Conservation (phyloP, 2,329 filamentous ascomycete species). For the Ustulina deusta region DNA sequence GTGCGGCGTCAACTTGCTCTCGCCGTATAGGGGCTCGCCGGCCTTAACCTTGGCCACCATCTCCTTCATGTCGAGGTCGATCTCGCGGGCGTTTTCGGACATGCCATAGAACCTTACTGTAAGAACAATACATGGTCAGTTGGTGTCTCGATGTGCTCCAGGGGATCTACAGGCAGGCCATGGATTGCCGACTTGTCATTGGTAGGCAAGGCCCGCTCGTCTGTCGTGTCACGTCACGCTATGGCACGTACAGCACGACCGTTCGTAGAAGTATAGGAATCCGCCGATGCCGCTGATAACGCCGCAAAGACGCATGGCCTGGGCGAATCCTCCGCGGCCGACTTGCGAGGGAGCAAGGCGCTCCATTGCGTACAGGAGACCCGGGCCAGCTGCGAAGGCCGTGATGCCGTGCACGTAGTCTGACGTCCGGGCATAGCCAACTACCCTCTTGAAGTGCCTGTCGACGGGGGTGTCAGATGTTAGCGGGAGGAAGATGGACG, state of each 20-base stretch:
- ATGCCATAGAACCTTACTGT: conserved; percentile 96
- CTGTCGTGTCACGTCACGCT: neutral
- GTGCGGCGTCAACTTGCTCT: conserved; percentile 80
- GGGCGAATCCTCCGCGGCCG: conserved; percentile 83
- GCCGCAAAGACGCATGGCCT: conserved; percentile 82
- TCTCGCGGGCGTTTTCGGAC: conserved; percentile 89
- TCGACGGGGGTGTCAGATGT: conserved; percentile 7
- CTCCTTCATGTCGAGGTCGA: conserved; percentile 96
- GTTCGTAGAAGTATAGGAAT: conserved; percentile 86
- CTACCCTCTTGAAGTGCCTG: conserved; percentile 90
- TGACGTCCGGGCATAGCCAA: conserved; percentile 85
- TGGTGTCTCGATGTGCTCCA: neutral
- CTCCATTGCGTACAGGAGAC: conserved; percentile 82
- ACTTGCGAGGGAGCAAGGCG: conserved; percentile 86
- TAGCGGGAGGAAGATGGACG: conserved; percentile 1
- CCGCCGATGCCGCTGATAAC: conserved; percentile 80
- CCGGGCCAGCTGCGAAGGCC: conserved; percentile 78
- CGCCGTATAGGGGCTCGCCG: conserved; percentile 90
- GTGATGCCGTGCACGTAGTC: conserved; percentile 81
- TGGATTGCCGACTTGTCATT: neutral
- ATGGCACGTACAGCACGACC: conserved; percentile 78
- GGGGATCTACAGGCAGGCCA: neutral
- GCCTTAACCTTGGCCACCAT: conserved; percentile 98
- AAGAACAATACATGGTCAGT: neutral
- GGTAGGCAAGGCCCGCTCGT: neutral